Evolutionary conservation across 352 stramenopile genomes (phyloP), one percentile per base, ranked within the genome.

Genomic region (Globisporangium apiculatum): DNA sequence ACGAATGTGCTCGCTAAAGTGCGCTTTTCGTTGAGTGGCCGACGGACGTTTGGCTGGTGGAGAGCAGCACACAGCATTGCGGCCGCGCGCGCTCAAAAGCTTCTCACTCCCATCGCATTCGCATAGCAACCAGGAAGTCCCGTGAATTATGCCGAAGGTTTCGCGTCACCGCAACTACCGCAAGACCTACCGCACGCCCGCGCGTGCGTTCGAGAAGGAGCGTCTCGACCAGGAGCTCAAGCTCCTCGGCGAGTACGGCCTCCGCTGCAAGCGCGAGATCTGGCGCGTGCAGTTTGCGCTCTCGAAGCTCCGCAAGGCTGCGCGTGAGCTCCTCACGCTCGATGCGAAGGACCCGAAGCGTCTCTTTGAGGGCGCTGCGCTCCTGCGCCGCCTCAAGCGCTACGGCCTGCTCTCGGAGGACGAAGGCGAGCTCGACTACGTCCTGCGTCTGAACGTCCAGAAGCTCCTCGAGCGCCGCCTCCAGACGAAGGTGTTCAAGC

Each of bases 261-360:
- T 99, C 31, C 90, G 97, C 69, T 99, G 97, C 93, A 99, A 99
- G 93, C 95, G 97, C 68, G 97, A 99, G 78, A 99, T 99, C 78
- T 99, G 97, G 97, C 95, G 97, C 64, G 96, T 99, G 53, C 97
- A 99, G 81, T 98, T 98, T 69, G 93, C 97, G 58, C 84, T 99
- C 57, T 97, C 97, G 64, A 99, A 99, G 91, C 93, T 99, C 60
- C 95, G 97, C 71, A 99, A 99, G 75, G 96, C 96, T 42, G 97
- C 97, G 14, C 96, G 97, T 86, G 87, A 98, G 67, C 82, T 99
- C 10, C 73, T 99, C 49, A 99, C 97, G 60, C 89, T 99, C 15
- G 96, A 99, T 63, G 76, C 87, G 41, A 98, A 99, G 79, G 97
- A 99, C 83, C 95, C 97, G 55, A 99, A 98, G 82, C 92, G 97